Percentiles rank a stretch among this genome's conserved stretches.
Conservation (phyloP, 768 basidiomycete species). For the Mycena venus region DNA sequence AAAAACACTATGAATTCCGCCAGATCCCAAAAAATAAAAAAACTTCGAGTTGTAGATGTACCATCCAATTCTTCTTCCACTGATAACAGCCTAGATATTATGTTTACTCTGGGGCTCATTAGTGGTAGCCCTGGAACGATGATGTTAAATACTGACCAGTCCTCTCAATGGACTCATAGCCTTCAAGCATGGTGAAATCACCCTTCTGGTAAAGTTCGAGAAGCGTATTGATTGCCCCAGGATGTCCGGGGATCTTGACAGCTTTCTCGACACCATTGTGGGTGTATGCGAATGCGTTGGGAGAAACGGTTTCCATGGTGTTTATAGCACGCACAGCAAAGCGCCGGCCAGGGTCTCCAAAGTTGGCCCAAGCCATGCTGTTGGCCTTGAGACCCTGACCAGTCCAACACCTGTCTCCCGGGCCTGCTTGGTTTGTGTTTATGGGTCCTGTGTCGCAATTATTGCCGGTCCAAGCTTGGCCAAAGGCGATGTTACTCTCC, state of each 20-base stretch:
- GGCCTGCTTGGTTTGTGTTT: not conserved
- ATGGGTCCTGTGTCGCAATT: not conserved
- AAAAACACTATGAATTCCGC: no score
- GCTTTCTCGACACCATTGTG: not conserved
- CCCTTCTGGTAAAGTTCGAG: no score
- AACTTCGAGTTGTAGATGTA: no score
- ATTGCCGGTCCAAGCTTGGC: not conserved
- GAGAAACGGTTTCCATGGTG: not conserved
- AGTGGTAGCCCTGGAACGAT: no score
- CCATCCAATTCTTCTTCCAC: no score
- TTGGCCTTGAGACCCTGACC: not conserved
- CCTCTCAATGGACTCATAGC: no score
- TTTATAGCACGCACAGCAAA: not conserved
- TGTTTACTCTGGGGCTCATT: no score
- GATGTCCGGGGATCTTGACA: not conserved
- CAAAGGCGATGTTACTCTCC: not conserved
- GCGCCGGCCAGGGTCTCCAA: not conserved
- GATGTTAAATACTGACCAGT: no score
- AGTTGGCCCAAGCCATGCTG: conserved; percentile 11
- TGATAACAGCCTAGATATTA: no score
- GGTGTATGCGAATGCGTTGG: not conserved
- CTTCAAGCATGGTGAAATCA: no score
- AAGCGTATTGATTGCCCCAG: no score
- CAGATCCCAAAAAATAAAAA: no score
- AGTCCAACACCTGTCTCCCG: conserved; percentile 5